phyloP scores from a whole-genome alignment of 1,139 yeast genomes.

The Tardiomyces depauwii region DNA sequence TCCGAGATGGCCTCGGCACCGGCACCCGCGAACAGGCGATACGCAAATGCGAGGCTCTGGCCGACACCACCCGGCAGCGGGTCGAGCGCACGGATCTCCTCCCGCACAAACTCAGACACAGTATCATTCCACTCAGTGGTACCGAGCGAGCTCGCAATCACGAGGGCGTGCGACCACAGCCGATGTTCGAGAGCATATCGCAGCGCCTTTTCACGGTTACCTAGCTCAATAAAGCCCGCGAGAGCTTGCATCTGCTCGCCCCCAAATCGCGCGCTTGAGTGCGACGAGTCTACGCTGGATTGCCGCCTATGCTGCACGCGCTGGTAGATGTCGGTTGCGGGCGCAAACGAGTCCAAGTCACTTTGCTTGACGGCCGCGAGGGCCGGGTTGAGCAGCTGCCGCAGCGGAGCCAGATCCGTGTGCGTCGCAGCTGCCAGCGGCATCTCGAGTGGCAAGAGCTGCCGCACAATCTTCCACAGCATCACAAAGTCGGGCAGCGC shows the following conservation, averaged over 20 bases:
- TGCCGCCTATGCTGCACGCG: not conserved
- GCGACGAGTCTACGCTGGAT: not conserved
- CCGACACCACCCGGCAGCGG: constrained; percentile 29
- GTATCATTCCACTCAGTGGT: constrained; percentile 49
- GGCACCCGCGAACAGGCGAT: constrained; percentile 58
- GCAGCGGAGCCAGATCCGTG: not conserved
- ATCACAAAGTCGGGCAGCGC: constrained; percentile 8
- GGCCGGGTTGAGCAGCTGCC: not conserved
- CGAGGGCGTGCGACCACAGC: constrained; percentile 70
- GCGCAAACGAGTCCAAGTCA: not conserved
- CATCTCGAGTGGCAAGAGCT: not conserved
- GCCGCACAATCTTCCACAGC: constrained; percentile 19
- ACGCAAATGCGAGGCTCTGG: constrained; percentile 48
- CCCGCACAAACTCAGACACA: constrained; percentile 38
- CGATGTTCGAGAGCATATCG: constrained; percentile 48
- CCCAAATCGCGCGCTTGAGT: not conserved
- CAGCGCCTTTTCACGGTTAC: constrained; percentile 59
- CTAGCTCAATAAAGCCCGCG: constrained; percentile 39
- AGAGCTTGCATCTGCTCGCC: constrained; percentile 10
- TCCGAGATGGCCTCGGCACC: constrained; percentile 42
- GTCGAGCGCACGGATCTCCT: constrained; percentile 28
- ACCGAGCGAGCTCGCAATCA: constrained; percentile 58
- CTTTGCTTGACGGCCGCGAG: not conserved
- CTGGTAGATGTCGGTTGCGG: not conserved
- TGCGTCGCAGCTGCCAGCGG: not conserved